Evolutionary conservation across 2,329 filamentous ascomycete genomes (phyloP).

Genomic region (Microsporum ferrugineum): DNA sequence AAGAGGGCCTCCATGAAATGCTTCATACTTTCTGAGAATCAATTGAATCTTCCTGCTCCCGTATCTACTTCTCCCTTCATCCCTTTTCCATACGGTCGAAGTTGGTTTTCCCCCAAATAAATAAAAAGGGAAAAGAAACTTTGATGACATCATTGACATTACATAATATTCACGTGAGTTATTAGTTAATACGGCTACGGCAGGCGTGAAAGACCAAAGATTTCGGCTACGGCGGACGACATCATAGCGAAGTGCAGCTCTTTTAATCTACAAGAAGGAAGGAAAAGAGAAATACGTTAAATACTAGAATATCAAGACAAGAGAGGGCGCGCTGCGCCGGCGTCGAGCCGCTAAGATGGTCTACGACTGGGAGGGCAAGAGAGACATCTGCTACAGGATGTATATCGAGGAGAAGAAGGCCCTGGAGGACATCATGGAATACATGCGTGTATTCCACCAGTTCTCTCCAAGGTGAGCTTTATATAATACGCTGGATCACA

Average conservation of each 20-base stretch:
- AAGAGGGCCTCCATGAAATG: background rate
- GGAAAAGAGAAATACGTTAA: background rate
- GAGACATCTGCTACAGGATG: constrained; percentile 54
- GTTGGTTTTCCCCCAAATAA: background rate
- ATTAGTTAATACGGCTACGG: background rate
- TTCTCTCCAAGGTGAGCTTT: constrained; percentile 57
- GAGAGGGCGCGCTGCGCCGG: background rate
- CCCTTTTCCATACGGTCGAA: background rate
- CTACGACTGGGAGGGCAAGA: constrained; percentile 58
- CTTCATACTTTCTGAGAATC: background rate
- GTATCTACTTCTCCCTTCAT: background rate
- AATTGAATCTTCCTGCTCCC: background rate
- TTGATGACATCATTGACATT: background rate
- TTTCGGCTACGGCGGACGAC: background rate
- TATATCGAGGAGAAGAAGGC: constrained; percentile 67
- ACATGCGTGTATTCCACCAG: constrained; percentile 52
- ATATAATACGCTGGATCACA: background rate
- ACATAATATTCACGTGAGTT: background rate
- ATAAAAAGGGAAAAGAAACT: background rate
- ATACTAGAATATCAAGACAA: background rate
- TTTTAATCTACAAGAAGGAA: background rate
- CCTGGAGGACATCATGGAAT: constrained; percentile 62
- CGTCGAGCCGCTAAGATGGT: constrained; percentile 28
- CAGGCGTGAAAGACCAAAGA: background rate
- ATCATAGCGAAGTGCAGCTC: background rate